A percentile compares a stretch with the other conserved stretches of the same genome.
These are phyloP conservation scores for Casuarina glauca DNA, from an alignment of 306 rosid species.

Conservation along the genomic window DNA sequence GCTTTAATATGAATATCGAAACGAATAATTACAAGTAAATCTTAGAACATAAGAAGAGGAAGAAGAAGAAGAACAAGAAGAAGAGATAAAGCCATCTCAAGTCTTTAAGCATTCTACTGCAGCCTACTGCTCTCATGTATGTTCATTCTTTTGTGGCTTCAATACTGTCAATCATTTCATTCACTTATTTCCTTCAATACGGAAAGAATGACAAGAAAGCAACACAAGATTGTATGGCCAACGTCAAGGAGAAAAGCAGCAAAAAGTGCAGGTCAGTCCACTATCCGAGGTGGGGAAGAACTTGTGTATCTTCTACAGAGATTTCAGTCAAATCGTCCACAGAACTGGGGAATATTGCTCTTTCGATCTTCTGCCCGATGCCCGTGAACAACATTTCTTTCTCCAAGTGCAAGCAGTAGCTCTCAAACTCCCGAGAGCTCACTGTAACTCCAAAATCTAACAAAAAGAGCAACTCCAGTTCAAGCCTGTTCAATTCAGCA, in stretches of 20 bases:
- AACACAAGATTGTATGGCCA: background rate
- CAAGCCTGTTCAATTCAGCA: conserved; percentile 74
- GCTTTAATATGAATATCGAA: no score
- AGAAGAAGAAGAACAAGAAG: no score
- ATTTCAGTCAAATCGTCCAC: conserved; percentile 54
- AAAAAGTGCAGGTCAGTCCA: conserved; percentile 31
- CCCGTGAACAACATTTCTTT: conserved; percentile 61
- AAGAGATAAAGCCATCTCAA: no score
- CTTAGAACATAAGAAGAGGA: no score
- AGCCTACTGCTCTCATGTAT: no score
- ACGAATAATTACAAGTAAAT: no score
- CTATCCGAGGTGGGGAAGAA: conserved; percentile 51
- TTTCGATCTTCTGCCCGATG: conserved; percentile 51
- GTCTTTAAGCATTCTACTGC: no score
- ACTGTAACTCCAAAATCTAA: conserved; percentile 80
- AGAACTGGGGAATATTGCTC: conserved; percentile 35
- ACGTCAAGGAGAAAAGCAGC: background rate
- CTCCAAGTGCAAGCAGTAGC: conserved; percentile 77
- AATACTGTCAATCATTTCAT: no score
- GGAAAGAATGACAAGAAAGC: background rate
- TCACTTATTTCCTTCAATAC: no score
- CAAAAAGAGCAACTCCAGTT: conserved; percentile 75
- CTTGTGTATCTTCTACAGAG: conserved; percentile 47
- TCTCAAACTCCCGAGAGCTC: conserved; percentile 65
- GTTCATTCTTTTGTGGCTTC: no score